Evolutionary conservation across 2,329 filamentous ascomycete species (phyloP).

Genomic region (Neobulgaria alba): DNA sequence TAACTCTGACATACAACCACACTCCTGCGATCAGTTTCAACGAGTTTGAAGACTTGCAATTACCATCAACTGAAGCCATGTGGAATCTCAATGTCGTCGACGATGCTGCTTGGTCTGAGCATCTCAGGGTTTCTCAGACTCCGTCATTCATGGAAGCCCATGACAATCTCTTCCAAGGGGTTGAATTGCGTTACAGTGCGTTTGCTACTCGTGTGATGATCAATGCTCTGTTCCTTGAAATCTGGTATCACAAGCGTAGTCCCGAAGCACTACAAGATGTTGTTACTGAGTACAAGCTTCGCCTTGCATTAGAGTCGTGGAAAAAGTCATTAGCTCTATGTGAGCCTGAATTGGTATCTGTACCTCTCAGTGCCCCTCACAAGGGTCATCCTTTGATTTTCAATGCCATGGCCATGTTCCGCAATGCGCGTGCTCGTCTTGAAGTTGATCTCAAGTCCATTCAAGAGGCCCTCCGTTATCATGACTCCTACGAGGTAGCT

Average conservation of each 20-base stretch:
- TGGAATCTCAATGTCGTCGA: constrained; percentile 81
- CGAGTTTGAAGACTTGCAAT: constrained; percentile 86
- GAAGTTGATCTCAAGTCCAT: constrained; percentile 94
- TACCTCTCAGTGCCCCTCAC: constrained; percentile 87
- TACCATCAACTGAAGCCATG: constrained; percentile 86
- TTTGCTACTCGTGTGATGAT: constrained; percentile 98
- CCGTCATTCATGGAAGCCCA: constrained; percentile 91
- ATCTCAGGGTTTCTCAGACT: constrained; percentile 58
- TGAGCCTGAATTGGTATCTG: constrained; percentile 80
- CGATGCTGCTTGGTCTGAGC: constrained; percentile 77
- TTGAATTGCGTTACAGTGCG: constrained; percentile 83
- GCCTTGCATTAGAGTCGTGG: constrained; percentile 96
- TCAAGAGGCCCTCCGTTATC: constrained; percentile 88
- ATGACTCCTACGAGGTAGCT: constrained; percentile 94
- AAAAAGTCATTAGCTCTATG: constrained; percentile 91
- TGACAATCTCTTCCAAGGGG: constrained; percentile 90
- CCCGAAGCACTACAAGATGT: constrained; percentile 96
- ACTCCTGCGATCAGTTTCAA: constrained; percentile 97
- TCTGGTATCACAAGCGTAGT: constrained; percentile 98
- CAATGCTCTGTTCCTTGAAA: constrained; percentile 94
- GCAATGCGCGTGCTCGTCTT: constrained; percentile 83
- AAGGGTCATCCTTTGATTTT: constrained; percentile 95
- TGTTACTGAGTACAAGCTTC: constrained; percentile 95
- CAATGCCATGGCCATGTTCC: constrained; percentile 95
- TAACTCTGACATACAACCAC: constrained; percentile 95